Percentiles rank a stretch among this genome's conserved stretches.
Evolutionary conservation across 2,329 filamentous ascomycete species (phyloP).

Genomic region (Myotisia sp.): DNA sequence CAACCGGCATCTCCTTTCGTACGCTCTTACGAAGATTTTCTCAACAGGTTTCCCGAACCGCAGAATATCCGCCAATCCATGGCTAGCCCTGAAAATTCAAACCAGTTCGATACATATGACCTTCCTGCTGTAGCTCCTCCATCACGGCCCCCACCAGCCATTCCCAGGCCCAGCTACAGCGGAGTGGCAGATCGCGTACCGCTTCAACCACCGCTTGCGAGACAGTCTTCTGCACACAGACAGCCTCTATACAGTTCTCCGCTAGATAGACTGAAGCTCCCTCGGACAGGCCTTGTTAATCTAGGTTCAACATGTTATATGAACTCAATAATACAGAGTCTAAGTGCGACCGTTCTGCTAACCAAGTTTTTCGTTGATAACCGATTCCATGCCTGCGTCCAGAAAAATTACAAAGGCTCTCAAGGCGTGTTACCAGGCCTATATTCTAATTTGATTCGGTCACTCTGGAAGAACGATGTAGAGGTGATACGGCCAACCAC

Average conservation of each 20-base stretch:
- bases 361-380: constrained; percentile 51
- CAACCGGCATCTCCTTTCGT: constrained; percentile 42
- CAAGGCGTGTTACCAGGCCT: constrained; percentile 48
- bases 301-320: constrained; percentile 79
- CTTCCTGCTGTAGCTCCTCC: constrained; percentile 41
- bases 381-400: constrained; percentile 46
- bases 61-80: constrained; percentile 45
- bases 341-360: constrained; percentile 55
- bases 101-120: constrained; percentile 19
- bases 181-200: constrained; percentile 54
- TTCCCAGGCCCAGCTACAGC: constrained; percentile 61
- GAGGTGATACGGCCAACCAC: constrained; percentile 45
- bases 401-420: constrained; percentile 51
- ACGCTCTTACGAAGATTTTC: constrained; percentile 67
- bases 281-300: constrained; percentile 64
- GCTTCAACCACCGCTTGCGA: constrained; percentile 29
- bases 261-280: constrained; percentile 36
- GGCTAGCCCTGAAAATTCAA: constrained; percentile 29
- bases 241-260: constrained; percentile 31
- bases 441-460: constrained; percentile 47
- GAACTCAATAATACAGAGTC: constrained; percentile 74
- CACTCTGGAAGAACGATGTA: constrained; percentile 47
- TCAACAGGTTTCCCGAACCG: constrained; percentile 64
- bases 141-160: constrained; percentile 52
- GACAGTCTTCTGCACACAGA: constrained; percentile 32